A percentile compares a stretch with the other conserved stretches of the same genome.
These are phyloP conservation scores for Suhomyces choctaworum DNA, from an alignment of 1,139 yeast genomes.

Conservation along the genomic window DNA sequence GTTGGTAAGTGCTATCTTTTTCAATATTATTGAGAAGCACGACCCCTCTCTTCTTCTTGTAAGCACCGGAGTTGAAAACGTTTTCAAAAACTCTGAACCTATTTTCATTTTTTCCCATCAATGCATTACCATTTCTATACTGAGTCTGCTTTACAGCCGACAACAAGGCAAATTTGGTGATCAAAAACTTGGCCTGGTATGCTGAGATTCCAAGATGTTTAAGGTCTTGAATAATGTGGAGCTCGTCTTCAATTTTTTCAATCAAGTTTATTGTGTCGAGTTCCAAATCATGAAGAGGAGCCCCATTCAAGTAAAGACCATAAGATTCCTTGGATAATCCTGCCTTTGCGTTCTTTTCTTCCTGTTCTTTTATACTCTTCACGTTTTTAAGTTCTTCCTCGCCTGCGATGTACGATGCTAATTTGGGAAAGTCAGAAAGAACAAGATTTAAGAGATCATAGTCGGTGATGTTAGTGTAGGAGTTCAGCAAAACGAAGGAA, in stretches of 20 bases:
- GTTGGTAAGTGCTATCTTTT: constrained; percentile 53
- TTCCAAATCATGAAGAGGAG: constrained; percentile 45
- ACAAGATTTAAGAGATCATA: constrained; percentile 37
- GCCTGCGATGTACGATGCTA: constrained; percentile 34
- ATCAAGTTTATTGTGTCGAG: constrained; percentile 46
- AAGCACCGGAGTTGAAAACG: constrained; percentile 31
- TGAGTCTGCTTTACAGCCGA: constrained; percentile 37
- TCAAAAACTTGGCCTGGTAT: constrained; percentile 37
- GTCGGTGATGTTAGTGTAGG: constrained; percentile 25
- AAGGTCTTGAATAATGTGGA: constrained; percentile 30
- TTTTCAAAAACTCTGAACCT: constrained; percentile 37
- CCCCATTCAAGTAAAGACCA: constrained; percentile 67
- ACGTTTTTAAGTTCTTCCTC: constrained; percentile 11
- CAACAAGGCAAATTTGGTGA: constrained; percentile 48
- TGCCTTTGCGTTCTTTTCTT: constrained; percentile 30
- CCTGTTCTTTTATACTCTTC: constrained; percentile 22
- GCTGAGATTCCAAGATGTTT: constrained; percentile 36
- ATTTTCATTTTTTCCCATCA: constrained; percentile 39
- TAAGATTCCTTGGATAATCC: constrained; percentile 40
- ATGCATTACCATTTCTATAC: constrained; percentile 36
- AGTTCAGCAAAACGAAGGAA: constrained; percentile 38
- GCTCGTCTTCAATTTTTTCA: constrained; percentile 39
- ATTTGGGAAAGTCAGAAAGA: constrained; percentile 53
- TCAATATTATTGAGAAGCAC: constrained; percentile 80
- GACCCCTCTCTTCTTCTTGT: constrained; percentile 42